Evolutionary conservation across 305 asterid genomes (phyloP).

Genomic region (Solanum aculeatissimum): DNA sequence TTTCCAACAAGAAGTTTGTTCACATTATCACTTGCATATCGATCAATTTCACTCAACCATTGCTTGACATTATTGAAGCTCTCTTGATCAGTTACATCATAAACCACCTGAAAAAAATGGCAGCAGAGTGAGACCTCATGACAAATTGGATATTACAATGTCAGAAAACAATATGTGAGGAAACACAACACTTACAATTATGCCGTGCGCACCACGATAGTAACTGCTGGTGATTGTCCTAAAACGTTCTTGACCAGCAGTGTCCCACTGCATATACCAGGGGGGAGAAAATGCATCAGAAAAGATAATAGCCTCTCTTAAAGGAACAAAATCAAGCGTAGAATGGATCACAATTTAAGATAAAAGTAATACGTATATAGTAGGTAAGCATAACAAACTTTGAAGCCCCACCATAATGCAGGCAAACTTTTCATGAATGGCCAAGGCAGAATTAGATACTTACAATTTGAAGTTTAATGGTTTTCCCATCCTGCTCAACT

Average conservation of each 20-base stretch:
- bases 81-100: conserved; percentile 87
- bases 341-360: not conserved
- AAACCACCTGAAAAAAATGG: conserved; percentile 50
- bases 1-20: conserved; percentile 91
- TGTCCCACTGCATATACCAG: conserved; percentile 60
- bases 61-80: conserved; percentile 86
- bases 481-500: conserved; percentile 88
- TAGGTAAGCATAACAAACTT: not conserved
- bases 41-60: conserved; percentile 85
- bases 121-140: not conserved
- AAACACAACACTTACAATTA: conserved; percentile 43
- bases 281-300: not conserved
- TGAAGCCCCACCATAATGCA: not conserved
- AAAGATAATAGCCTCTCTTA: not conserved
- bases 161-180: not conserved
- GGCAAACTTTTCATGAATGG: not conserved
- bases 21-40: conserved; percentile 83
- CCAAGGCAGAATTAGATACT: conserved; percentile 10
- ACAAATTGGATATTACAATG: not conserved
- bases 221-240: conserved; percentile 96
- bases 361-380: not conserved
- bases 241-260: conserved; percentile 96
- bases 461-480: conserved; percentile 85
- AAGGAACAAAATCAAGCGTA: not conserved
- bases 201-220: conserved; percentile 95